phyloP scores from a whole-genome alignment of 345 rosid species.

The Citrus australasica region DNA sequence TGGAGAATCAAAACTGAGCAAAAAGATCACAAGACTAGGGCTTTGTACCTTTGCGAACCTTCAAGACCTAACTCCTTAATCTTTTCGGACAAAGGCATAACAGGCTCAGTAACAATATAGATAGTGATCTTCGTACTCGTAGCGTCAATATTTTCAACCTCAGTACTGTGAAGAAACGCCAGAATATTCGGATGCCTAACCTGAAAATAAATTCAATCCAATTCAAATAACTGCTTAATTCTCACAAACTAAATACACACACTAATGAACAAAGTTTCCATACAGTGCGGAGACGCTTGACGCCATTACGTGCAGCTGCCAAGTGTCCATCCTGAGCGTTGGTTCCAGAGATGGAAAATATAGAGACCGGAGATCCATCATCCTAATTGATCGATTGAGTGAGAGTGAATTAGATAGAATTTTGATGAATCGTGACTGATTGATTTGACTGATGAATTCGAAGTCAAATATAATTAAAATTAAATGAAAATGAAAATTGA shows the following conservation, averaged over 20 bases:
- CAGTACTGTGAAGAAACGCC: slow-evolving; percentile 92
- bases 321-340: slow-evolving; percentile 86
- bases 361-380: slow-evolving; percentile 92
- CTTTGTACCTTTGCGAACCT: slow-evolving; percentile 76
- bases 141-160: slow-evolving; percentile 78
- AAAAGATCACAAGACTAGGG: neutral
- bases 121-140: slow-evolving; percentile 65
- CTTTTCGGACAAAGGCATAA: slow-evolving; percentile 93
- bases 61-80: slow-evolving; percentile 88
- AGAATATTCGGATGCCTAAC: slow-evolving; percentile 97
- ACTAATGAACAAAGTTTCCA: neutral
- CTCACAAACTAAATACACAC: too few relatives aligned
- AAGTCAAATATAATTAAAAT: neutral
- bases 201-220: slow-evolving; percentile 30
- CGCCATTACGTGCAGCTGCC: slow-evolving; percentile 94
- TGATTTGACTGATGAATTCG: neutral
- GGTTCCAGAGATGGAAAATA: slow-evolving; percentile 75
- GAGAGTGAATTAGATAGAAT: neutral
- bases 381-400: slow-evolving; percentile 44
- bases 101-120: slow-evolving; percentile 97
- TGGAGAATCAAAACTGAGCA: neutral
- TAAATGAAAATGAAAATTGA: neutral
- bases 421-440: neutral
- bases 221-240: neutral
- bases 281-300: slow-evolving; percentile 99